A percentile compares a stretch with the other conserved stretches of the same genome.
Evolutionary conservation across 495 filamentous ascomycete species (phyloP).

Genomic region (Neurospora sp.): DNA sequence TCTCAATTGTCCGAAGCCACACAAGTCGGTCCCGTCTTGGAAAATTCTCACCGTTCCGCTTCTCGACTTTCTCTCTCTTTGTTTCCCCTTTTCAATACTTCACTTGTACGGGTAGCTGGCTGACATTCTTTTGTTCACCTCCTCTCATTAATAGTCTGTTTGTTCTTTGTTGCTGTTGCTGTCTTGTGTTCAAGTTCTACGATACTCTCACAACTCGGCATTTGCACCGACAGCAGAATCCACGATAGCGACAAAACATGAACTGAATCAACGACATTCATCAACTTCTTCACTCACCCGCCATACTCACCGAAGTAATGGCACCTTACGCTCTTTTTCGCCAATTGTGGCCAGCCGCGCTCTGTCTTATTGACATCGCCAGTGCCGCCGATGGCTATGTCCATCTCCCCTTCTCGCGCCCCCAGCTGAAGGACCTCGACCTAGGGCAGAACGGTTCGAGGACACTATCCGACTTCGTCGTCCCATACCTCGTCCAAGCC

Average conservation of each 20-base stretch:
- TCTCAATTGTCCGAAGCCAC: neutral
- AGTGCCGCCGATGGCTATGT: neutral
- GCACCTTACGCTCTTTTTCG: neutral
- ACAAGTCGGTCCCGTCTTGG: neutral
- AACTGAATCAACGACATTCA: neutral
- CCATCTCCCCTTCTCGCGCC: neutral
- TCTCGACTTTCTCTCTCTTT: neutral
- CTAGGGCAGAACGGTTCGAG: neutral
- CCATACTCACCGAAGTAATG: neutral
- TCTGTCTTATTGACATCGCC: neutral
- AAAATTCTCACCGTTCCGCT: neutral
- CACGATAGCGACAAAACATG: neutral
- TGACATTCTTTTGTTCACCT: neutral
- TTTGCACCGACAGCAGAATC: neutral
- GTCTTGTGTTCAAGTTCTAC: neutral
- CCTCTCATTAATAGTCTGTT: neutral
- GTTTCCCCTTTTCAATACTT: neutral
- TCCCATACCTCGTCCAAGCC: conserved; percentile 47
- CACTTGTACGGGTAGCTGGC: neutral
- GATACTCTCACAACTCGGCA: neutral
- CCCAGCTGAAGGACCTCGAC: neutral
- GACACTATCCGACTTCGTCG: neutral
- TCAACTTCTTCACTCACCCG: neutral
- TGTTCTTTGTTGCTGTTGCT: neutral
- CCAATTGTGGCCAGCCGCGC: neutral